Evolutionary conservation across 2,329 filamentous ascomycete genomes (phyloP).

Genomic region (Neonectria ditissima): DNA sequence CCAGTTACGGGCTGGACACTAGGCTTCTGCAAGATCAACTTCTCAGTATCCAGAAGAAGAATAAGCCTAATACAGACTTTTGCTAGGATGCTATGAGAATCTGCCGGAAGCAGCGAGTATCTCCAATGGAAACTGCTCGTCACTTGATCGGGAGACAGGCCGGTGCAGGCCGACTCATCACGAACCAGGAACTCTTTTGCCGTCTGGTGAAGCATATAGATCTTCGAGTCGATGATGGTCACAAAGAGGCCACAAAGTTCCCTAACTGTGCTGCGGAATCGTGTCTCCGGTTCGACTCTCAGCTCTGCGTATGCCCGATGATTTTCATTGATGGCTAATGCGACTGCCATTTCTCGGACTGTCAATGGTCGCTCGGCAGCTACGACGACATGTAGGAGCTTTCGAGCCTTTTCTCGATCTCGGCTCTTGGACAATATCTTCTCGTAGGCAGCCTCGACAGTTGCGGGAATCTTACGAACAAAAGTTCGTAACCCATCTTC

Average conservation of each 20-base stretch:
- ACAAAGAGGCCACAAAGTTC: constrained; percentile 49
- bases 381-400: constrained; percentile 40
- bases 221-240: constrained; percentile 26
- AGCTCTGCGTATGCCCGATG: constrained; percentile 27
- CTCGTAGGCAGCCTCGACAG: constrained; percentile 43
- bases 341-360: constrained; percentile 38
- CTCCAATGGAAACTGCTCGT: no score
- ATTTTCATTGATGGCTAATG: constrained; percentile 24
- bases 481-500: constrained; percentile 22
- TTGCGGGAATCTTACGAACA: constrained; percentile 28
- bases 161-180: no score
- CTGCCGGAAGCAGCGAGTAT: no score
- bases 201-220: constrained; percentile 42
- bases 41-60: no score
- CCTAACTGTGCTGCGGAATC: constrained; percentile 32
- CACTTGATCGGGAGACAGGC: no score
- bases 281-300: constrained; percentile 2
- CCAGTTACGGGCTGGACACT: no score
- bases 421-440: constrained; percentile 39
- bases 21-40: no score
- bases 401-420: constrained; percentile 25
- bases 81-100: no score
- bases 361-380: constrained; percentile 41
- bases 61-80: no score
- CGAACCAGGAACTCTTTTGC: constrained; percentile 38